Base-by-base conservation (phyloP, 805 yeast genomes). In the Clavispora santaluciae region DNA sequence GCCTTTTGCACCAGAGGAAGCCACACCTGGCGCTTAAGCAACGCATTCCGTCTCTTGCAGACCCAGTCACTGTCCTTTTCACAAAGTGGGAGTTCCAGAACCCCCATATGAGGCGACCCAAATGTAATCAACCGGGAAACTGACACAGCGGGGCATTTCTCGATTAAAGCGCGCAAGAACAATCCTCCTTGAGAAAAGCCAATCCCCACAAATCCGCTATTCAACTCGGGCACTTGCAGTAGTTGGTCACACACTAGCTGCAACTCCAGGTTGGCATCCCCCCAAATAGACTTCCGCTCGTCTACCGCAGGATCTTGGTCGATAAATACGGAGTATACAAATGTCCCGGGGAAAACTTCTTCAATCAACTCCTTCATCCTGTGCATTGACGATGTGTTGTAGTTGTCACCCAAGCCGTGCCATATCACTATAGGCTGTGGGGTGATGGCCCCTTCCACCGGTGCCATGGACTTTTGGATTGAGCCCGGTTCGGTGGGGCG, bases 151-250 rank as follows among this genome's bases (percentile, higher is more conserved):
- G 66, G 59, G 59, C 91, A 86, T 18, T 74, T 59, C 54, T 86
- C 83, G 22, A 78, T 66, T 22, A 82, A 72, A 5, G 81, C 82
- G 35, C 95, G 61, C n/a, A 83, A 62, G 45, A 86, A 79, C n/a
- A 86, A 60, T 0, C 95, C 95, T 30, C 95, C 95, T 56, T 86
- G 95, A 0, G 91, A 83, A 49, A 83, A 81, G 5, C 95, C 95
- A 30, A 86, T 70, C 5, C 81, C 86, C 56, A 83, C 81, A 54
- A 84, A 81, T 0, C 90, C 90, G 24, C 60, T 41, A 2, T 42
- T 30, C 6, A 84, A 61, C 40, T 72, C 76, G 1, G 77, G 63
- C 1, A 75, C 65, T 1, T 49, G 49, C 0, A 55, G 39, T n/a
- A 86, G 54, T 44, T 78, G 76, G 5, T 68, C 68, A 56, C 90